Base-by-base conservation (phyloP, 768 basidiomycete genomes). In the Tulasnella sp. region DNA sequence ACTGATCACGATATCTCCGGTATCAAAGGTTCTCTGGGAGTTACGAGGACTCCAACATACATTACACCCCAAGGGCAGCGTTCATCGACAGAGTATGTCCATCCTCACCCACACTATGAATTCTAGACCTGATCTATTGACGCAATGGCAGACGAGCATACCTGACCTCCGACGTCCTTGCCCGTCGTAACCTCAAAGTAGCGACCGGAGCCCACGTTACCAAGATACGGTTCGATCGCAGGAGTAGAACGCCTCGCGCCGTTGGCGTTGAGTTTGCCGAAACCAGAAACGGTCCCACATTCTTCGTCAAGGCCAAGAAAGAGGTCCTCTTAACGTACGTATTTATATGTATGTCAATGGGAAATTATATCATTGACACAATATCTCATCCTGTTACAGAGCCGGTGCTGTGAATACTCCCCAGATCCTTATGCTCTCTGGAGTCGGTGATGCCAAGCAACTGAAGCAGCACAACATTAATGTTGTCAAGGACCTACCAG, bases 371-470 rank as follows among this genome's bases (percentile, higher is more conserved):
- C 11, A 10, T 31, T 55, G 15, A 64, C 11, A 34, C 46, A 27
- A 43, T 38, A 2, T 24, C 15, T 27, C 3, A 5, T 17, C 22
- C 19, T 11, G 19, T n/a, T 17, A 24, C 62, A 70, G 69, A 38
- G 71, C 70, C 41, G 73, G 73, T 10, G 68, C 73, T 1, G 64
- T 73, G 44, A 68, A 71, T 60, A 70, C 71, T 0, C 66, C 73
- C 17, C 71, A 72, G 49, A 64, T 74, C 43, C 68, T 74, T 11
- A 65, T 72, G 50, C 65, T 72, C 15, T 70, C 68, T 19, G 90
- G 90, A 9, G 72, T 92, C 49, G 90, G 89, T 2, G 85, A 87
- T 34, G 74, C 75, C 1, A 72, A 73, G 0, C 75, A 85, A 11
- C 74, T 91, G 38, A 63, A 72, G 11, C 67, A 73, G 41, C 71